These are phyloP conservation scores for Candida sanyiensis DNA, from an alignment of 805 yeast genomes.

Conservation along the genomic window DNA sequence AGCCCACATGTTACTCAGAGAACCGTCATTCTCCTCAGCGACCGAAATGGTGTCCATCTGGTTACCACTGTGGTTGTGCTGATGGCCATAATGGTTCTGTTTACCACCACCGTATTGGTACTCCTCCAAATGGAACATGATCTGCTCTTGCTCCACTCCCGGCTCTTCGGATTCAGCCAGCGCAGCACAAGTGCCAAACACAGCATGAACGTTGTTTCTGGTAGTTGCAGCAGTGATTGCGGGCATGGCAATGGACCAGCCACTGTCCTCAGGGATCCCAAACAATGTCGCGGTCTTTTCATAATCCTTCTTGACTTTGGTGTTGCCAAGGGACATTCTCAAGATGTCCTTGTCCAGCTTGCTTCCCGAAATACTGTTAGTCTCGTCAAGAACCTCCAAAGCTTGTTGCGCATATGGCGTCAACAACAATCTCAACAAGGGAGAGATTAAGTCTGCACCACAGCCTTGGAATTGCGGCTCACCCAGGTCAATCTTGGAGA, in stretches of 20 bases:
- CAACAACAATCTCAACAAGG: slow-evolving; percentile 68
- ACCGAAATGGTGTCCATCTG: slow-evolving; percentile 40
- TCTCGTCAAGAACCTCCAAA: slow-evolving; percentile 81
- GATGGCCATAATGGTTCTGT: slow-evolving; percentile 5
- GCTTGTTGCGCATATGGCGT: slow-evolving; percentile 90
- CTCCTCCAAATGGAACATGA: slow-evolving; percentile 55
- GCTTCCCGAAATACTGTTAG: slow-evolving; percentile 80
- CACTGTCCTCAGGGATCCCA: slow-evolving; percentile 92
- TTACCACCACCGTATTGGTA: slow-evolving; percentile 32
- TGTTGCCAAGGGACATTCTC: slow-evolving; percentile 85
- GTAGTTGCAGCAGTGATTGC: slow-evolving; percentile 84
- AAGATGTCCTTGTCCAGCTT: slow-evolving; percentile 87
- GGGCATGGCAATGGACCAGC: slow-evolving; percentile 98
- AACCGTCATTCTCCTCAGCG: slow-evolving; percentile 61
- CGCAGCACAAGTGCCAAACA: slow-evolving; percentile 73
- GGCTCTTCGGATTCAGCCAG: slow-evolving; percentile 27
- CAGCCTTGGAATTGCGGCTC: slow-evolving; percentile 78
- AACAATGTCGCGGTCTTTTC: slow-evolving; percentile 84
- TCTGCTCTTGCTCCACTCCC: slow-evolving; percentile 31
- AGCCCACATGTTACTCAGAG: slow-evolving; percentile 87
- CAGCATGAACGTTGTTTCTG: slow-evolving; percentile 91
- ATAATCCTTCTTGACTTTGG: slow-evolving; percentile 69
- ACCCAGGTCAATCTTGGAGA: slow-evolving; percentile 73
- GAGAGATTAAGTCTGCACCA: slow-evolving; percentile 93
- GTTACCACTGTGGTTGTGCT: slow-evolving; percentile 9